Evolutionary conservation across 2,329 filamentous ascomycete genomes (phyloP), one percentile per base, ranked within the genome.

Genomic region (Exserohilum turcica): DNA sequence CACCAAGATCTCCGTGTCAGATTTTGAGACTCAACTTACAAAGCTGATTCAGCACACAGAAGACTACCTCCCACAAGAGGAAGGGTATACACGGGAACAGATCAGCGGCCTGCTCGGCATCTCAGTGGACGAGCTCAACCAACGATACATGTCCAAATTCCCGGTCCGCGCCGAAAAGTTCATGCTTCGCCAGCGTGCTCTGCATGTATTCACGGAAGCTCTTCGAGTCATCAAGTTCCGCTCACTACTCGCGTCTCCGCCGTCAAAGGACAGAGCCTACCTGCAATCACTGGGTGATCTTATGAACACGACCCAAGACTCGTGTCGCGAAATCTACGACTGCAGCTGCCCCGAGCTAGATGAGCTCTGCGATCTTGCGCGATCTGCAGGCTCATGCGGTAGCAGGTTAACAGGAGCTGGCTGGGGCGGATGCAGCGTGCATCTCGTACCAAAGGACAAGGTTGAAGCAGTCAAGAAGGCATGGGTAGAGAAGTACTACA

Each of bases 341-440:
- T 97, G 93, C 78, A 94, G 89, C 66, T 96, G 91, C 66, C 86
- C 90, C 0, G 92, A 97, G 75, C 84, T 97, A n/a, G 93, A 99
- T 73, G 82, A 90, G 57, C 84, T 99, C 32, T 97, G 93, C 74
- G 74, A 81, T 33, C 88, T 97, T 61, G 92, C 92, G 0, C 82
- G 87, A 24, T 81, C 79, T 13, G 90, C 90, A 0, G 94, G 94
- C 2, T 86, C 90, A 15, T 92, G 91, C 71, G 94, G 93, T 24
- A 92, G 89, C 64, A 82, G 93, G 21, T 78, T 97, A 64, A 97
- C 93, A 0, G 94, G 94, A 33, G 94, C 94, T 0, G 94, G 94
- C 3, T 99, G 94, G 94, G 94, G 94, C 57, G 94, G 94, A 2
- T 97, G 94, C 78, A 94, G 86, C 56, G 93, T 99, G 52, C 94